Evolutionary conservation across 768 basidiomycete species (phyloP).

Genomic region (Psilocybe tampanensis): DNA sequence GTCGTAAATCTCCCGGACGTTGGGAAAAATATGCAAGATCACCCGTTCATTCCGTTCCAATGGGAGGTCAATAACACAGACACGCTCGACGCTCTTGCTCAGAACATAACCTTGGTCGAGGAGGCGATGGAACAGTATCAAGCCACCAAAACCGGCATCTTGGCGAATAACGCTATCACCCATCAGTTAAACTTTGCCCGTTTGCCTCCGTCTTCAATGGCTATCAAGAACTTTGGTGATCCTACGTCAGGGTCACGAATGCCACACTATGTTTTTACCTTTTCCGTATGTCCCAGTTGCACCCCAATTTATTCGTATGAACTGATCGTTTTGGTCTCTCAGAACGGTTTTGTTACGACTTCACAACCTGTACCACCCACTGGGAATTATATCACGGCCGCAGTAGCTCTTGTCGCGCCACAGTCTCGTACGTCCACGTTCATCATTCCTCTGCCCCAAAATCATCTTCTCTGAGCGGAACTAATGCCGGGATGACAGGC

Average conservation of each 20-base stretch:
- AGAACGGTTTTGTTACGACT: background rate
- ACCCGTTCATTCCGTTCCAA: background rate
- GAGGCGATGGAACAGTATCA: background rate
- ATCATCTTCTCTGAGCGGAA: background rate
- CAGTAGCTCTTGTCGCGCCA: background rate
- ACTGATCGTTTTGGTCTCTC: background rate
- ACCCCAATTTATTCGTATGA: background rate
- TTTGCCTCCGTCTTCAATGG: background rate
- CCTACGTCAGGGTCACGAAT: background rate
- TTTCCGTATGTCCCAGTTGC: background rate
- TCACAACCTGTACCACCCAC: background rate
- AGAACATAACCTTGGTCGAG: background rate
- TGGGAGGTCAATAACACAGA: background rate
- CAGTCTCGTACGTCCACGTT: background rate
- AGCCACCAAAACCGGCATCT: background rate
- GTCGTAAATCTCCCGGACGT: background rate
- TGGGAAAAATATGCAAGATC: background rate
- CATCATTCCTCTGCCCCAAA: background rate
- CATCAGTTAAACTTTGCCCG: background rate
- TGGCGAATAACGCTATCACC: background rate
- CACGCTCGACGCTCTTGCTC: background rate
- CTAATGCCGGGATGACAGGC: background rate
- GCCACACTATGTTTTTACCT: background rate
- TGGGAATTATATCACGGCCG: background rate
- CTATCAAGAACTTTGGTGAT: background rate